A percentile compares a stretch with the other conserved stretches of the same genome.
These are phyloP conservation scores for Coelastrella sp. DNA, from an alignment of 139 green algal genomes.

Conservation along the genomic window DNA sequence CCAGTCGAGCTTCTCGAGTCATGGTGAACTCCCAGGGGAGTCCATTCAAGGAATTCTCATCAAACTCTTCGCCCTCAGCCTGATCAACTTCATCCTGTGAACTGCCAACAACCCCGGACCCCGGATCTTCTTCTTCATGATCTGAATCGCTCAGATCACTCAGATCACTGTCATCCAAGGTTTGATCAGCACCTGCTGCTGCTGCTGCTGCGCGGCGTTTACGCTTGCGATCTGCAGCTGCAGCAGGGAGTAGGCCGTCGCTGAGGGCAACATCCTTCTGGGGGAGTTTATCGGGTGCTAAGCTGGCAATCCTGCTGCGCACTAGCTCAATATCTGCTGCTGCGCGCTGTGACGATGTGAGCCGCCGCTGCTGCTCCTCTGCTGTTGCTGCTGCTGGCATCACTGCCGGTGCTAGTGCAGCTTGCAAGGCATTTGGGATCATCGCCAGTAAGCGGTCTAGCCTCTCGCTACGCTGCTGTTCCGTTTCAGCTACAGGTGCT, in stretches of 20 bases:
- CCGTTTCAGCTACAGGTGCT: background rate
- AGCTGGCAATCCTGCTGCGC: background rate
- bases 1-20: slow-evolving; percentile 52
- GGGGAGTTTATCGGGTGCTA: slow-evolving; percentile 25
- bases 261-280: slow-evolving; percentile 24
- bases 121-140: slow-evolving; percentile 27
- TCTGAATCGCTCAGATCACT: background rate
- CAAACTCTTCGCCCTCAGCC: background rate
- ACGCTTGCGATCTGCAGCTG: background rate
- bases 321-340: slow-evolving; percentile 1
- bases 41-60: slow-evolving; percentile 6
- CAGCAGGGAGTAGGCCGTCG: background rate
- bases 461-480: slow-evolving; percentile 21
- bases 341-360: background rate
- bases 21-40: slow-evolving; percentile 64
- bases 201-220: background rate
- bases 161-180: background rate
- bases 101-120: background rate
- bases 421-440: background rate
- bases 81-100: background rate
- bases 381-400: background rate
- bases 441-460: background rate
- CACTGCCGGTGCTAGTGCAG: slow-evolving; percentile 8
- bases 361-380: slow-evolving; percentile 6
- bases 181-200: background rate